Evolutionary conservation across 2,329 filamentous ascomycete genomes (phyloP).

Genomic region (Fusarium tjaetaba): DNA sequence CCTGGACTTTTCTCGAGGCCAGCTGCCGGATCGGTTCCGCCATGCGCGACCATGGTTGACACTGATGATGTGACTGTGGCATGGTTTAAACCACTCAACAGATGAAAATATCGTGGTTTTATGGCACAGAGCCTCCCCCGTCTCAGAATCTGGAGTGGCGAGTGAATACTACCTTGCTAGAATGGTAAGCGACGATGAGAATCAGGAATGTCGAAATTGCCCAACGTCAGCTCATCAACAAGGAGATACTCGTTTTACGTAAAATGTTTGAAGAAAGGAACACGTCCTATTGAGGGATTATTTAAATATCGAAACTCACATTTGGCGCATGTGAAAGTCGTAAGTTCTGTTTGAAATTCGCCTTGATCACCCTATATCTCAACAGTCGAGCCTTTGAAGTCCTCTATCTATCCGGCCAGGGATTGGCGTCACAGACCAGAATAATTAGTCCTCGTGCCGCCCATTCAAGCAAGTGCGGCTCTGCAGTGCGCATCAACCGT

Average conservation of each 20-base stretch:
- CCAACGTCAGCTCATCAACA: neutral
- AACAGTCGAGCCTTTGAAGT: neutral
- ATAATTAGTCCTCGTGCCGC: too few species aligned
- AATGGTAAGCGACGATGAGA: neutral
- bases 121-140: neutral
- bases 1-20: too few species aligned
- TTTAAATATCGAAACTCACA: neutral
- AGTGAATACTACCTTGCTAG: accelerated
- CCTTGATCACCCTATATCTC: neutral
- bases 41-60: neutral
- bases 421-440: too few species aligned
- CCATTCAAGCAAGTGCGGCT: neutral
- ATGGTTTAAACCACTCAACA: neutral
- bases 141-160: neutral
- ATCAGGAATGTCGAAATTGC: neutral
- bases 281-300: neutral
- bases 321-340: neutral
- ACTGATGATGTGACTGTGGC: neutral
- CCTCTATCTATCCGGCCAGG: neutral
- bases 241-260: neutral
- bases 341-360: neutral
- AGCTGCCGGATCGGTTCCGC: neutral
- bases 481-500: neutral
- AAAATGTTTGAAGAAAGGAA: neutral
- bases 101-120: neutral